Percentiles rank a stretch among this genome's conserved stretches.
Conservation (phyloP, 106 monocot species). For the Dendrobium officinale region DNA sequence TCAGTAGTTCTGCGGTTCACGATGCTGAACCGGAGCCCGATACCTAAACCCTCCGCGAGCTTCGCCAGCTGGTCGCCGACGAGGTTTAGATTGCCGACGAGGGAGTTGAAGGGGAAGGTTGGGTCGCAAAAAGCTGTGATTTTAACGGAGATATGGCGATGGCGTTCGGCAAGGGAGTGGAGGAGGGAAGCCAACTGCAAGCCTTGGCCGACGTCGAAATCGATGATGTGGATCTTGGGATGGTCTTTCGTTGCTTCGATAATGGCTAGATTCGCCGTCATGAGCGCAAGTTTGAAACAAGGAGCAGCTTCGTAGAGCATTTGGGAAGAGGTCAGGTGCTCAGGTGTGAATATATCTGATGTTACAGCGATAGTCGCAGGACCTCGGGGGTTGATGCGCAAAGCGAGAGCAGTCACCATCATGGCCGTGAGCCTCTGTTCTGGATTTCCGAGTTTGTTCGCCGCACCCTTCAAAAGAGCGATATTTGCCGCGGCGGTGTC, state of each 20-base stretch:
- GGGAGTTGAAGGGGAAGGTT: constrained; percentile 15
- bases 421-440: constrained; percentile 52
- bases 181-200: constrained; percentile 41
- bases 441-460: constrained; percentile 43
- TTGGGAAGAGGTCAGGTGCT: constrained; percentile 30
- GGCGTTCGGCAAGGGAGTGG: constrained; percentile 32
- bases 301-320: constrained; percentile 42
- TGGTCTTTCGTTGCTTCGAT: constrained; percentile 33
- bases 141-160: constrained; percentile 9
- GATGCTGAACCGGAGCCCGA: constrained; percentile 25
- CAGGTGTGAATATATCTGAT: constrained; percentile 26
- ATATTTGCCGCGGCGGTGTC: constrained; percentile 20
- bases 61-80: constrained; percentile 20
- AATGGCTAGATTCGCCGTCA: constrained; percentile 49
- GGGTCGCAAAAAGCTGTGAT: constrained; percentile 32
- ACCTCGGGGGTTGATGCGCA: constrained; percentile 20
- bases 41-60: constrained; percentile 17
- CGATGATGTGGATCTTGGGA: constrained; percentile 50
- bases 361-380: not conserved
- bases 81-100: no score
- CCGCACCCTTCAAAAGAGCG: constrained; percentile 8
- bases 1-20: constrained; percentile 16
- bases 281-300: constrained; percentile 42
- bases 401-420: constrained; percentile 32
- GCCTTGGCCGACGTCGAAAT: constrained; percentile 66